Evolutionary conservation across 805 yeast genomes (phyloP).

Genomic region (Starmera caribaea): DNA sequence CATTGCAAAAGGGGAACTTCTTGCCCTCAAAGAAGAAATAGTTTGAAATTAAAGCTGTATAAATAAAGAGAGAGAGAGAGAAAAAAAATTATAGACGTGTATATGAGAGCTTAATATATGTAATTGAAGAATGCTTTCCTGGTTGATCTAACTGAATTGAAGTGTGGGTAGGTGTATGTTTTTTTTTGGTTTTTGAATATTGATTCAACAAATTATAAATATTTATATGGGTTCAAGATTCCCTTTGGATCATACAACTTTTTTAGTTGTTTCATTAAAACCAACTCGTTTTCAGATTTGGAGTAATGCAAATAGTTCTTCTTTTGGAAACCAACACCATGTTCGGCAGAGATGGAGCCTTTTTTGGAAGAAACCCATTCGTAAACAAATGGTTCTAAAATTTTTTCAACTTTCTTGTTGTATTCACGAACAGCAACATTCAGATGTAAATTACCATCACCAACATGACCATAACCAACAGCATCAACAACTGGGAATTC

Average conservation of each 20-base stretch:
- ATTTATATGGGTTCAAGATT: constrained; percentile 92
- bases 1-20: constrained; percentile 31
- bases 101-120: constrained; percentile 1
- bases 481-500: constrained; percentile 77
- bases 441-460: constrained; percentile 93
- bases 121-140: background rate
- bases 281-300: constrained; percentile 62
- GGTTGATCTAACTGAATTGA: background rate
- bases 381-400: constrained; percentile 88
- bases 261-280: constrained; percentile 71
- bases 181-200: background rate
- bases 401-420: constrained; percentile 65
- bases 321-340: constrained; percentile 96
- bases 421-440: constrained; percentile 87
- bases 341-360: constrained; percentile 96
- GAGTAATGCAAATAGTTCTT: constrained; percentile 81
- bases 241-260: constrained; percentile 82
- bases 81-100: background rate
- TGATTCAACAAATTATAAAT: constrained; percentile 34
- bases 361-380: constrained; percentile 66
- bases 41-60: background rate
- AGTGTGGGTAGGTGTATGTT: background rate
- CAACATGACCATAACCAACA: constrained; percentile 96
- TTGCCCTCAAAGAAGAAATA: constrained; percentile 2
- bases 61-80: background rate